Evolutionary conservation across 1,284 basidiomycete genomes (phyloP), one percentile per base, ranked within the genome.

Genomic region (Tremellales sp.): DNA sequence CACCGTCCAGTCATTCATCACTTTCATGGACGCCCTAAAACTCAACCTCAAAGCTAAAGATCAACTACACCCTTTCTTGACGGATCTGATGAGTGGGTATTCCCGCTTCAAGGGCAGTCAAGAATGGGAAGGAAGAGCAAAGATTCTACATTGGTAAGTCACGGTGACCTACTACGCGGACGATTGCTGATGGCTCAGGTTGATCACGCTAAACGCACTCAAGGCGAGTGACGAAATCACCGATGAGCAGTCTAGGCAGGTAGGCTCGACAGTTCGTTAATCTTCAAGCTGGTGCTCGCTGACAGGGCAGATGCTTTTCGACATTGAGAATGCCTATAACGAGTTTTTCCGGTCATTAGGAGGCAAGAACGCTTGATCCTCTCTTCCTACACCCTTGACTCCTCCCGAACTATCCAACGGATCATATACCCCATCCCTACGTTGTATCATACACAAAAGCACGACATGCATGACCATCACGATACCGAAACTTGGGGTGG

Each of bases 11-110:
- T 87, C 84, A 66, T 98, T 97, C 62, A 98, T 98, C 64, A 97
- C 94, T 0, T 93, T 98, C 60, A 97, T 97, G 89, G 94, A 98
- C 64, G 94, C 93, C 0, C 80, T 97, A 43, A 94, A 94, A 69
- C 79, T 97, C 51, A 85, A 87, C 36, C 77, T 97, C 65, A 82
- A 89, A 27, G 93, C 96, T 3, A 98, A 98, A 70, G 96, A 98
- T 68, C 92, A 97, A 67, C 78, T 98, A 8, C 94, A 97, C 70
- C 93, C 93, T 0, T 84, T 97, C 56, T 72, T 98, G 40, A 90
- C 94, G 61, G 93, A 97, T 57, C 82, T 98, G 7, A 92, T 97
- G 64, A 88, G 86, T 2, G 86, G 89, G 5, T 94, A 91, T 70
- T 87, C 90, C 2, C 80, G 88, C 44, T 96, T 97, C 76, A 92